A percentile compares a stretch with the other conserved stretches of the same genome.
These are phyloP conservation scores for Solanum hybrid DNA, from an alignment of 305 asterid species.

Conservation along the genomic window DNA sequence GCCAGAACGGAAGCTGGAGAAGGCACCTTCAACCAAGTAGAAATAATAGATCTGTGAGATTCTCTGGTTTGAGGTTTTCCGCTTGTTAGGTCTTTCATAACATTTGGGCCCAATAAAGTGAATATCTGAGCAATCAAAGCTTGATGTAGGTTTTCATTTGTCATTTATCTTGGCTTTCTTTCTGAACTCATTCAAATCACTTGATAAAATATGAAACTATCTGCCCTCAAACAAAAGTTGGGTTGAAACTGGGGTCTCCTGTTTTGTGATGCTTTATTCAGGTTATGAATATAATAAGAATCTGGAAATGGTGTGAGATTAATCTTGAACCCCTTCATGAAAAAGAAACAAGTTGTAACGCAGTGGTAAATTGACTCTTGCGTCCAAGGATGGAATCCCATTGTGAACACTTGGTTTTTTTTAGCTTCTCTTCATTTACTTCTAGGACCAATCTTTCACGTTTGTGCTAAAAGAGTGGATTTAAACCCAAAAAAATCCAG, in stretches of 20 bases:
- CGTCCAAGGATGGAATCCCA: neutral
- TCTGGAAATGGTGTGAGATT: neutral
- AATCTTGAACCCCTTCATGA: neutral
- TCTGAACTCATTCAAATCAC: neutral
- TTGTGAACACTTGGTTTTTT: too few species aligned
- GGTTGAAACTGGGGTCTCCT: neutral
- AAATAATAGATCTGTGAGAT: neutral
- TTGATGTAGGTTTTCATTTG: neutral
- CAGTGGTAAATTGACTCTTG: neutral
- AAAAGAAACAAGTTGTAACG: neutral
- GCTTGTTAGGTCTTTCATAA: neutral
- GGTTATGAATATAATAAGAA: neutral
- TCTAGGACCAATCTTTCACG: neutral
- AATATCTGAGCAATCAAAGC: neutral
- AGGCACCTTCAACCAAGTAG: conserved; percentile 2
- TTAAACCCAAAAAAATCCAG: neutral
- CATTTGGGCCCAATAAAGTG: neutral
- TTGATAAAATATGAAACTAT: neutral
- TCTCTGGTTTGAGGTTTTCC: neutral
- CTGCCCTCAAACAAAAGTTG: neutral
- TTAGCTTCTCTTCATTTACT: neutral
- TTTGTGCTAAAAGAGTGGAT: neutral
- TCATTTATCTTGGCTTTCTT: neutral
- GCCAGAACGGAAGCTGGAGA: conserved; percentile 3
- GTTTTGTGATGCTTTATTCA: neutral